Percentiles rank a stretch among this genome's conserved stretches.
These are phyloP conservation scores for Penicillium coffeae DNA, from an alignment of 495 filamentous ascomycete species.

Conservation along the genomic window DNA sequence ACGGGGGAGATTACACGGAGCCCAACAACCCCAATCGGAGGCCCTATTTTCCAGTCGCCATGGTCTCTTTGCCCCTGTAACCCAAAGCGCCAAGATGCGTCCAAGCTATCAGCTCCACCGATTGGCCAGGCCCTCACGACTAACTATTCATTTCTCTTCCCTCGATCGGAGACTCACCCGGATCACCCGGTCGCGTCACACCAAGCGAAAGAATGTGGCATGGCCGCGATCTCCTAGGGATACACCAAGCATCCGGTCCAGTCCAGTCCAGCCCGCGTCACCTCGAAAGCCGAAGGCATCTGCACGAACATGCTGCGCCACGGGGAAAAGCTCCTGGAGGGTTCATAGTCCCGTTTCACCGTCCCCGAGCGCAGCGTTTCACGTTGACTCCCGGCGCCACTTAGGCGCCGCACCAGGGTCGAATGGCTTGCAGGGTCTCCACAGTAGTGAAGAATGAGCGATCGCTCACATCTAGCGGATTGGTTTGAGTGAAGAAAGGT, in stretches of 20 bases:
- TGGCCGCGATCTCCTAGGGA: not conserved
- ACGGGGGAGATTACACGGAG: too few species aligned
- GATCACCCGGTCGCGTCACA: not conserved
- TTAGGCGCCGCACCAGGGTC: conserved; percentile 7
- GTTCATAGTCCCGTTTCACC: conserved; percentile 9
- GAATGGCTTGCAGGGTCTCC: not conserved
- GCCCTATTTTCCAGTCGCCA: too few species aligned
- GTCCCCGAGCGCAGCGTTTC: conserved; percentile 8
- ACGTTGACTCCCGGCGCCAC: conserved; percentile 9
- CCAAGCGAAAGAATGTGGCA: not conserved
- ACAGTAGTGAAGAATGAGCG: conserved; percentile 13
- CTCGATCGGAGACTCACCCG: not conserved
- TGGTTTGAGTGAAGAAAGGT: too few species aligned
- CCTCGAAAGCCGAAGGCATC: too few species aligned
- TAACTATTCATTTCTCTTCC: not conserved
- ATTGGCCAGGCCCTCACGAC: too few species aligned
- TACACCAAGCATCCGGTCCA: not conserved
- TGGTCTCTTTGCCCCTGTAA: too few species aligned
- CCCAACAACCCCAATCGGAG: too few species aligned
- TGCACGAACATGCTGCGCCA: not conserved
- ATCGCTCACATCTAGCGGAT: conserved; percentile 5
- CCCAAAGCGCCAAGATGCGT: too few species aligned
- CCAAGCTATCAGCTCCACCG: too few species aligned
- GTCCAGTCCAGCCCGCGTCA: not conserved
- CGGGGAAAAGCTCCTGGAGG: too few species aligned